Evolutionary conservation across 495 filamentous ascomycete species (phyloP), one percentile per base, ranked within the genome.

Genomic region (Cryomyces minteri): DNA sequence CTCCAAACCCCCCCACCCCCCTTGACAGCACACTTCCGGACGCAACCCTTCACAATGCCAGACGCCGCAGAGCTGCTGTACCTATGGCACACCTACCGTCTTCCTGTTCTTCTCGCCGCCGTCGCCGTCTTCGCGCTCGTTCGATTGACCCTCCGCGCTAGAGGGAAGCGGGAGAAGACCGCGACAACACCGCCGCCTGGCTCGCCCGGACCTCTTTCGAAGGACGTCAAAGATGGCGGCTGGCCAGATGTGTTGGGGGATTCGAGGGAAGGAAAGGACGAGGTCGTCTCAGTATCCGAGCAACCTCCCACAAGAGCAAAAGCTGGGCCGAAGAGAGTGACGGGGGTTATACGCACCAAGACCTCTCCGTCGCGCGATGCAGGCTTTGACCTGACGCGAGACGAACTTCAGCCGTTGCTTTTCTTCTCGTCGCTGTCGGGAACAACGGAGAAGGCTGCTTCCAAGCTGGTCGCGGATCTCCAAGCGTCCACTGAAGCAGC

Each of bases 341-440:
- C 40, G 5, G 63, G 65, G 6, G 2, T 25, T 1, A 25, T 25
- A 25, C 18, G 18, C 18, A 25, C 18, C 18, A 25, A 25, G 18
- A 2, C 18, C 18, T 25, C 18, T 25, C 18, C 18, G 18, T 2
- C 18, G 18, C 57, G 43, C 47, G 51, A 0, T 3, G 7, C 43
- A 32, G 43, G 9, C 37, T 55, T 53, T 43, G 39, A 59, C 38
- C 32, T 41, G 33, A 55, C 49, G 32, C 50, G 32, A 18, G 51
- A 48, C 18, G 65, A 65, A 43, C 76, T 93, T 34, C 86, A 93
- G 55, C 71, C 79, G 1, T 62, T 93, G 18, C 67, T 95, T 3
- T 95, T 95, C 66, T 96, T 75, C 59, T 86, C 84, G 5, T 90
- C 86, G 6, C 64, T 94, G 48, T 88, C 81, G 14, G 81, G 73